phyloP scores from a whole-genome alignment of 495 filamentous ascomycete genomes.

The Geoglossum glabrum region DNA sequence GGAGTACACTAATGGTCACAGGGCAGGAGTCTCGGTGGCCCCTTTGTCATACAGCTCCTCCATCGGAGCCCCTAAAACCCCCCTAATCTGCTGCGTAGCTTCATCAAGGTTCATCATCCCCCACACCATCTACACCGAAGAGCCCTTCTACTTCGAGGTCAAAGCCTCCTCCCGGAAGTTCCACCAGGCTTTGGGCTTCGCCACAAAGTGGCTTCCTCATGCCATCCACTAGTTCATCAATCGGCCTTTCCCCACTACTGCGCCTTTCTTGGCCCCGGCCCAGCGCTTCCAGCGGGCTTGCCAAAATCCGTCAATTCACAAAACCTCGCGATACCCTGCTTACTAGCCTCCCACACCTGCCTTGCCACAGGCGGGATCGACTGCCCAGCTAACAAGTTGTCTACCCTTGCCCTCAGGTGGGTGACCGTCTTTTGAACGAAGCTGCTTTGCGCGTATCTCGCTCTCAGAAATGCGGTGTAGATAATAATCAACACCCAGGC shows the following conservation, averaged over 20 bases:
- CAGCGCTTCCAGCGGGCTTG: conserved; percentile 39
- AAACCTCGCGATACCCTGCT: conserved; percentile 49
- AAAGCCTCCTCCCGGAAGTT: background rate
- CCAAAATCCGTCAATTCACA: conserved; percentile 60
- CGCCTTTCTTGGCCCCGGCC: conserved; percentile 14
- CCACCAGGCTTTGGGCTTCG: background rate
- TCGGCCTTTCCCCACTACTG: background rate
- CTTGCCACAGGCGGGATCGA: conserved; percentile 67
- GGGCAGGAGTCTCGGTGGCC: background rate
- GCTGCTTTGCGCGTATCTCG: conserved; percentile 70
- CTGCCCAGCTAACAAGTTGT: conserved; percentile 67
- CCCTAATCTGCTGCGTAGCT: background rate
- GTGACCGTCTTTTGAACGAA: conserved; percentile 72
- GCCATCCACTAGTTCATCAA: background rate
- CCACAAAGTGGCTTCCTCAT: background rate
- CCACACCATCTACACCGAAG: background rate
- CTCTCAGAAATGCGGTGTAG: conserved; percentile 85
- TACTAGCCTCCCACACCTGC: conserved; percentile 65
- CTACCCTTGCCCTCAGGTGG: conserved; percentile 50
- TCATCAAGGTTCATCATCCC: background rate
- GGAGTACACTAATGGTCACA: background rate
- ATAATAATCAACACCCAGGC: conserved; percentile 70
- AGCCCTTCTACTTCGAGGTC: background rate
- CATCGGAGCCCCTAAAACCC: background rate
- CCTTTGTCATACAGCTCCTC: background rate